These are phyloP conservation scores for Ganoderma resinaceum DNA, from an alignment of 1,284 basidiomycete genomes.

Conservation along the genomic window DNA sequence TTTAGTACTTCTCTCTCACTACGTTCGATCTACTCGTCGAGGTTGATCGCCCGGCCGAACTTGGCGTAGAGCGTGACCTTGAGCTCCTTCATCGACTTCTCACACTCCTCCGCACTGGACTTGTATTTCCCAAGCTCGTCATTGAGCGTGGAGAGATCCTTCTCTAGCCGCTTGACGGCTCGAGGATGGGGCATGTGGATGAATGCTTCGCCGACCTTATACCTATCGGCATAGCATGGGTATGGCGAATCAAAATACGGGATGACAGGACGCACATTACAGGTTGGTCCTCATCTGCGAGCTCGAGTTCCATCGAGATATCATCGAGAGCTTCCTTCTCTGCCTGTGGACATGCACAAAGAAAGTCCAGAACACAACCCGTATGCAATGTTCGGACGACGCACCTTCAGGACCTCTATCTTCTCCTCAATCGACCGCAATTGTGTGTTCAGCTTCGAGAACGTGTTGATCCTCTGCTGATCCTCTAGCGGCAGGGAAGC, in stretches of 20 bases:
- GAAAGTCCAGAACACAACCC: not conserved
- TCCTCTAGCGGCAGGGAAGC: slow-evolving; percentile 66
- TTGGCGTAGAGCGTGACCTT: slow-evolving; percentile 92
- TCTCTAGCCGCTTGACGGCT: slow-evolving; percentile 80
- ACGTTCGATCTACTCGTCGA: slow-evolving; percentile 64
- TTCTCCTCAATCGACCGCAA: slow-evolving; percentile 77
- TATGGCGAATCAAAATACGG: slow-evolving; percentile 1
- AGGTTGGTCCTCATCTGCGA: slow-evolving; percentile 84
- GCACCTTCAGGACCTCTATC: slow-evolving; percentile 75
- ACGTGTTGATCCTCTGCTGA: slow-evolving; percentile 91
- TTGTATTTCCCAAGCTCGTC: slow-evolving; percentile 64
- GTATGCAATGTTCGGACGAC: slow-evolving; percentile 2
- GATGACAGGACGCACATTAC: slow-evolving; percentile 63
- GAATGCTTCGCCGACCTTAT: slow-evolving; percentile 92
- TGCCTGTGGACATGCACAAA: slow-evolving; percentile 59
- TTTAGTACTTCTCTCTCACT: not conserved
- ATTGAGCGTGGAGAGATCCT: slow-evolving; percentile 71
- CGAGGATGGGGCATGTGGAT: slow-evolving; percentile 76
- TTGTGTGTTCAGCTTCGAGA: slow-evolving; percentile 91
- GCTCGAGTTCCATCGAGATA: slow-evolving; percentile 86
- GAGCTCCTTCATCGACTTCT: slow-evolving; percentile 87
- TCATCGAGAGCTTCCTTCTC: slow-evolving; percentile 96
- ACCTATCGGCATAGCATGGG: slow-evolving; percentile 54
- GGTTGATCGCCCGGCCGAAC: slow-evolving; percentile 93
- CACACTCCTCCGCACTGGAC: slow-evolving; percentile 71